A percentile compares a stretch with the other conserved stretches of the same genome.
Evolutionary conservation across 1,139 yeast genomes (phyloP).

Genomic region (Taphrina confusa): DNA sequence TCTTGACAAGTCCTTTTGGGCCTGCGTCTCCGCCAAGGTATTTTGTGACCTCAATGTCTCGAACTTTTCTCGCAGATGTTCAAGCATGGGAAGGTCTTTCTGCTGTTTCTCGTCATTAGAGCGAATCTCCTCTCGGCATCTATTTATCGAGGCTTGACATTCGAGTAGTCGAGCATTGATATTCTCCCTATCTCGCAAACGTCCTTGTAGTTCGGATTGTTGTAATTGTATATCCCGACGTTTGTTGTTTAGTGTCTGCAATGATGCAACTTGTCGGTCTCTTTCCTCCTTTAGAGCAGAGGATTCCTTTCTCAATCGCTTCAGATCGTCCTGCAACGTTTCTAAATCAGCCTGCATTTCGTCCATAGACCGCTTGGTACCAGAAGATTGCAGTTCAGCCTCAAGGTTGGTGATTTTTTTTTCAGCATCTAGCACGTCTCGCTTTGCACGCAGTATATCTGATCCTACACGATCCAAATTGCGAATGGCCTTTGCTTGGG

Average conservation of each 20-base stretch:
- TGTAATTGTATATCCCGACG: constrained; percentile 60
- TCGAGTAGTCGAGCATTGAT: constrained; percentile 44
- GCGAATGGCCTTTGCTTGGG: constrained; percentile 42
- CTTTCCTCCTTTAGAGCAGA: constrained; percentile 54
- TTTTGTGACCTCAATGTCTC: constrained; percentile 36
- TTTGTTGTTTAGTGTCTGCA: constrained; percentile 55
- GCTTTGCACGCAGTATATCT: constrained; percentile 42
- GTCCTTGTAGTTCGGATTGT: constrained; percentile 53
- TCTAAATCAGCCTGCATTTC: constrained; percentile 59
- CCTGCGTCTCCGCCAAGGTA: constrained; percentile 38
- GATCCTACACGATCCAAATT: constrained; percentile 48
- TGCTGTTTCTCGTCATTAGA: constrained; percentile 41
- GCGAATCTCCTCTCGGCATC: constrained; percentile 20
- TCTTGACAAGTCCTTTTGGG: constrained; percentile 31
- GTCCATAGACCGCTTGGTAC: constrained; percentile 48
- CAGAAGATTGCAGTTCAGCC: constrained; percentile 50
- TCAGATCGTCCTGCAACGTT: constrained; percentile 51
- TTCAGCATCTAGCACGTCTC: constrained; percentile 41
- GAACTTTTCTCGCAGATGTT: constrained; percentile 37
- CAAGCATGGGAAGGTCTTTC: constrained; percentile 32
- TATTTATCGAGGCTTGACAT: constrained; percentile 24
- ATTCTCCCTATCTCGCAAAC: constrained; percentile 50
- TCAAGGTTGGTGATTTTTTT: constrained; percentile 42
- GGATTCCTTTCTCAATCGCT: constrained; percentile 53
- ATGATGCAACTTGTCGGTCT: constrained; percentile 54